These are phyloP conservation scores for Parsonsia alboflavescens DNA, from an alignment of 257 asterid genomes.

Conservation along the genomic window DNA sequence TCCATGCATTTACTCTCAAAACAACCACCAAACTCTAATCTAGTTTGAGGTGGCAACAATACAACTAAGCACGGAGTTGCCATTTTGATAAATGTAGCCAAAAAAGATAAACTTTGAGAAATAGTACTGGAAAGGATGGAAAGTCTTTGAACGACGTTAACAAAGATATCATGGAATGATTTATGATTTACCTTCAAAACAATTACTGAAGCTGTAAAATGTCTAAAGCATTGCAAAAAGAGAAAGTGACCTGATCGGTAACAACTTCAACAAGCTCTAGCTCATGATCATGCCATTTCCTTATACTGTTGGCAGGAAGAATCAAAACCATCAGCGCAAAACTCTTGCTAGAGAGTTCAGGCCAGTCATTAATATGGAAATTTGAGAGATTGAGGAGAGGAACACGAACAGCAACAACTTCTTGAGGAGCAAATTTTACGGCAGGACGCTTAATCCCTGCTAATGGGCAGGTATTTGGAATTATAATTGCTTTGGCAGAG, in stretches of 20 bases:
- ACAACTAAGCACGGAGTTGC: not conserved
- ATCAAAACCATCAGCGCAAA: constrained; percentile 72
- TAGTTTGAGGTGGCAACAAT: not conserved
- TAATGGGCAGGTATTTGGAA: constrained; percentile 58
- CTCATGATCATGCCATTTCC: constrained; percentile 75
- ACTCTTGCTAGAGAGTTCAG: constrained; percentile 50
- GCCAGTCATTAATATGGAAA: constrained; percentile 58
- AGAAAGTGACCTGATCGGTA: constrained; percentile 57
- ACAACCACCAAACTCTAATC: not conserved
- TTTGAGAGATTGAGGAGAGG: constrained; percentile 61
- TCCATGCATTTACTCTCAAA: not conserved
- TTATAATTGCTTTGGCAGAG: constrained; percentile 45
- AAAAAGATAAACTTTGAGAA: not conserved
- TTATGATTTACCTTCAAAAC: not conserved
- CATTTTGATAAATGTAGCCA: not conserved
- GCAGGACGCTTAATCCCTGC: constrained; percentile 45
- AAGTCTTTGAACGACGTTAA: not conserved
- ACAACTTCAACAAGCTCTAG: constrained; percentile 76
- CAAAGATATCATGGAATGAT: not conserved
- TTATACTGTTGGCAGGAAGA: constrained; percentile 46
- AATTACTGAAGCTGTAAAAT: not conserved
- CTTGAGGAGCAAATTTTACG: constrained; percentile 47
- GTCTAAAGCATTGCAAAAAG: not conserved
- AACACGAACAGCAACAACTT: constrained; percentile 68
- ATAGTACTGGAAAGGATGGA: not conserved